phyloP scores from a whole-genome alignment of 441 rosid genomes.

The Gossypium gossypioides region DNA sequence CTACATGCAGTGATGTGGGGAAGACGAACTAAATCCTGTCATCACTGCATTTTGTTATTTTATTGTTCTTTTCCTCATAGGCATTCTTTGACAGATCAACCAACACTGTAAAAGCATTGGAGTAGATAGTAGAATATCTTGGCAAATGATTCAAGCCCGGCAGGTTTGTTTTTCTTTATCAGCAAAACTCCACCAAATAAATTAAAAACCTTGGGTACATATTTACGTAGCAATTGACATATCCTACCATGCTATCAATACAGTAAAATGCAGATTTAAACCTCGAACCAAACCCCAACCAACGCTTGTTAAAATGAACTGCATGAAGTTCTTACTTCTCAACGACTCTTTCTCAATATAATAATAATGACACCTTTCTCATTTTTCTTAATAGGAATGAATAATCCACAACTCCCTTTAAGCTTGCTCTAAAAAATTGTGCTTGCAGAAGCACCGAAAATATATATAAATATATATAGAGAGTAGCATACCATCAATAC shows the following conservation, averaged over 20 bases:
- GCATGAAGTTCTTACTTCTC: slow-evolving; percentile 37
- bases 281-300: slow-evolving; percentile 32
- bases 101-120: neutral
- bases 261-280: neutral
- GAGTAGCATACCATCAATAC: neutral
- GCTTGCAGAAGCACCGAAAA: neutral
- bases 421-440: neutral
- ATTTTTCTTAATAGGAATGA: neutral
- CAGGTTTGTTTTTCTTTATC: neutral
- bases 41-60: too few species aligned
- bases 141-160: neutral
- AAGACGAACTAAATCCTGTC: too few species aligned
- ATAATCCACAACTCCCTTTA: neutral
- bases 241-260: too few species aligned
- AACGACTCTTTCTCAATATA: slow-evolving; percentile 24
- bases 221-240: neutral
- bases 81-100: neutral
- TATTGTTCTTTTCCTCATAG: too few species aligned
- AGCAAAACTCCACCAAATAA: neutral
- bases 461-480: slow-evolving; percentile 16
- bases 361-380: slow-evolving; percentile 4
- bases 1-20: too few species aligned
- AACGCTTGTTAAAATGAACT: slow-evolving; percentile 13
- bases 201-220: neutral
- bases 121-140: neutral